Base-by-base conservation (phyloP, 1,284 basidiomycete genomes). In the Leccinum pallidistipes region DNA sequence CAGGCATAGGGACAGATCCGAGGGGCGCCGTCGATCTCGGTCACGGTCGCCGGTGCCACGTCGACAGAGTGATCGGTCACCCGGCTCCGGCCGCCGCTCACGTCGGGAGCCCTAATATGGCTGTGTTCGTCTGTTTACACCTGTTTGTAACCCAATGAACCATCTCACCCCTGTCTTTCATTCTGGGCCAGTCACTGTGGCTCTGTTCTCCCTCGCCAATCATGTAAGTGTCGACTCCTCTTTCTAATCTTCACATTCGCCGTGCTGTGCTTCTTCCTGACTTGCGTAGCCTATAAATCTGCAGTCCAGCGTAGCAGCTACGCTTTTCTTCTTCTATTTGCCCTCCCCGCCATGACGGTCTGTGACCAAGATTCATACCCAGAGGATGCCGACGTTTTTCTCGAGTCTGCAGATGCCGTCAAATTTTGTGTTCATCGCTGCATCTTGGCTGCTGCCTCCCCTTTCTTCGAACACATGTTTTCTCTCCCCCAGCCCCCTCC, bases 401-500 rank as follows among this genome's bases (percentile, higher is more conserved):
- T 89, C 61, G 77, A 84, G 38, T 81, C 86, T 1, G 71, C 73
- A 43, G 78, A 81, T 43, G 70, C 73, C 5, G 74, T 79, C 57
- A 79, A 84, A 65, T 88, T 90, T 68, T 78, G 75, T 52, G 82
- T 85, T n/a, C 88, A 90, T 72, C 78, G 78, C 64, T 82, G 79
- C 70, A 81, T 91, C 62, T 81, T 91, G 56, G 74, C 82, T 11
- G 77, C 79, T 7, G 83, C 86, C 0, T 91, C 88, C 1, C 80
- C 85, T 1, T 86, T 91, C 75, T 91, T 91, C 73, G 72, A 75
- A 56, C 81, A 85, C 59, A 85, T 91, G 86, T 87, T 91, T 70
- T 72, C 82, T 27, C 76, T 91, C 27, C 88, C 88, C 3, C 86
- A 90, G 66, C 74, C 75, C 27, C 68, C 69, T 57, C 43, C 62